Conservation (phyloP, 257 asterid species). For the Rauvolfia tetraphylla region DNA sequence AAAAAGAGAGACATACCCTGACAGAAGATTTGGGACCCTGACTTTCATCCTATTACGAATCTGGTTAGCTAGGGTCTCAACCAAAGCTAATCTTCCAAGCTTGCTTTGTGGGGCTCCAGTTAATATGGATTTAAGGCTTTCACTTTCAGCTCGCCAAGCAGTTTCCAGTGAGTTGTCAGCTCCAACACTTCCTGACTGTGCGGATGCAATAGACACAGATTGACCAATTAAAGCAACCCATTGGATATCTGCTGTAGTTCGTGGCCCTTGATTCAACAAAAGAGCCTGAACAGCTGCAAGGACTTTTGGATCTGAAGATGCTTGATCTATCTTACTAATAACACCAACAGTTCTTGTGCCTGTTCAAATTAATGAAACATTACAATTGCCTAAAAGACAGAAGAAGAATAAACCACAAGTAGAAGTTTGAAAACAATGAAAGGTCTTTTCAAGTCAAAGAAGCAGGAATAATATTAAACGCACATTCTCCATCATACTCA, state of each 20-base stretch:
- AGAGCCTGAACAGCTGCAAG: conserved; percentile 98
- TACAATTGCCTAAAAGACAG: background rate
- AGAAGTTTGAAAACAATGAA: background rate
- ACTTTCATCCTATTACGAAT: conserved; percentile 85
- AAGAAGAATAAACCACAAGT: background rate
- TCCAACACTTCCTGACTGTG: conserved; percentile 77
- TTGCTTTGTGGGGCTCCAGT: conserved; percentile 90
- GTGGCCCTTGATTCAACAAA: conserved; percentile 84
- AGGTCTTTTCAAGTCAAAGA: background rate
- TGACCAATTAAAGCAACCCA: conserved; percentile 99
- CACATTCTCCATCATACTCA: conserved; percentile 95
- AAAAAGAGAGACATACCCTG: conserved; percentile 53
- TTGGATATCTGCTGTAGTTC: conserved; percentile 87
- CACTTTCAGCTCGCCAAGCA: conserved; percentile 95
- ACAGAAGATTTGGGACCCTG: conserved; percentile 86
- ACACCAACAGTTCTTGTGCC: conserved; percentile 95
- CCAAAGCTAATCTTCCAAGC: conserved; percentile 93
- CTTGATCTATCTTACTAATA: conserved; percentile 90
- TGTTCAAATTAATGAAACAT: conserved; percentile 24
- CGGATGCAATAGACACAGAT: conserved; percentile 86
- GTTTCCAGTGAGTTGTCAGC: conserved; percentile 85
- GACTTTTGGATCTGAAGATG: conserved; percentile 78
- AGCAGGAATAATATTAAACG: conserved; percentile 27
- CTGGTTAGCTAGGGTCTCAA: conserved; percentile 91
- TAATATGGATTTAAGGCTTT: conserved; percentile 79